Evolutionary conservation across 202 grass and related monocot genomes (phyloP), one percentile per base, ranked within the genome.

Genomic region (Digitaria exilis): DNA sequence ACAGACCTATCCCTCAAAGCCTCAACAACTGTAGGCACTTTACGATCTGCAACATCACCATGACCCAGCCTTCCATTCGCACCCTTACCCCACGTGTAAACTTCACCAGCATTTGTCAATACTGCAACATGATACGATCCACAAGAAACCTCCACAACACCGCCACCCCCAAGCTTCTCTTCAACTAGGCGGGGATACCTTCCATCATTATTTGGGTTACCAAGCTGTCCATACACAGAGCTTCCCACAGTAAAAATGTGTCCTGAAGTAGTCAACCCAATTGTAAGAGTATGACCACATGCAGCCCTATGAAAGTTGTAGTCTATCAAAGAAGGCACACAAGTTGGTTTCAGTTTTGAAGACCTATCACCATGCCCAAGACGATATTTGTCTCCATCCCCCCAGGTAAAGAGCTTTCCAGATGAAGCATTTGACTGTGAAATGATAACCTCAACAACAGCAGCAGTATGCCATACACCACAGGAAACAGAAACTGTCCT

Each of bases 361-460:
- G 83, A 73, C 79, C 88, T 95, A 55, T 99, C 96, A 69, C 96
- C 93, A 79, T 99, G 87, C 72, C 96, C 96, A 67, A 99, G 87
- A 69, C 96, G 93, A 82, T 96, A 92, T 81, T 99, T 99, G 42
- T 99, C 96, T 72, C 96, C 96, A 84, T 99, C 96, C 6, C 96
- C 96, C 96, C 96, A 99, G 11, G 96, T 99, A 69, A 99, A 99
- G 61, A 99, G 69, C 84, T 99, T 99, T 80, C 96, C 96, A 54
- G 89, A 96, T 58, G 96, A 96, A 68, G 93, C 62, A 88, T 91
- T 99, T 75, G 96, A 94, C 60, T 94, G 93, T 39, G 93, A 88
- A 82, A 92, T 89, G 41, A 96, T 96, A 79, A 99, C 86, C 75
- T 99, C 96, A 62, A 99, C 89, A 66, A 89, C 89, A 72, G 96